Percentiles rank a stretch among this genome's conserved stretches.
Conservation (phyloP, 2,329 filamentous ascomycete genomes). For the Ophiostoma angusticollis region DNA sequence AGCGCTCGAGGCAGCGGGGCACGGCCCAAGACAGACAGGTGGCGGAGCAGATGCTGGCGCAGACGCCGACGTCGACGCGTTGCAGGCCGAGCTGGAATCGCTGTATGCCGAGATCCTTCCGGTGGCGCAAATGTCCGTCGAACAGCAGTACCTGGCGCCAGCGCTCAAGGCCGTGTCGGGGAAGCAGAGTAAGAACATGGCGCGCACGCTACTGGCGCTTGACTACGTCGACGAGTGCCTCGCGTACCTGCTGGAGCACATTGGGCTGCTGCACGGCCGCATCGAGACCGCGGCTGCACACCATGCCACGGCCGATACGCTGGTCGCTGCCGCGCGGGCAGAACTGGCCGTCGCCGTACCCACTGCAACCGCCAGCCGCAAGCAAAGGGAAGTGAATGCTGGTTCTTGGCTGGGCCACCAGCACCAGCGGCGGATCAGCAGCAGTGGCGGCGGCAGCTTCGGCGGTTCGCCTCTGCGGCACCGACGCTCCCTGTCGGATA, state of each 20-base stretch:
- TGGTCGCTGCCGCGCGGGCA: conserved; percentile 30
- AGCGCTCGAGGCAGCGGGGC: conserved; percentile 20
- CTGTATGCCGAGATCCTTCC: conserved; percentile 57
- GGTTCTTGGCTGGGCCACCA: too few species aligned
- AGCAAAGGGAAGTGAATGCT: too few species aligned
- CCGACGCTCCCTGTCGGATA: conserved; percentile 9
- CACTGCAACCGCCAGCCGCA: conserved; percentile 1
- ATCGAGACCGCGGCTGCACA: conserved; percentile 34
- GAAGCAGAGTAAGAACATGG: conserved; percentile 30
- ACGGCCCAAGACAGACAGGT: conserved; percentile 14
- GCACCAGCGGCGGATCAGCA: conserved; percentile 15
- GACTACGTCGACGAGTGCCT: conserved; percentile 42
- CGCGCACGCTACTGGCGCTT: conserved; percentile 33
- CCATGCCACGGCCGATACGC: conserved; percentile 24
- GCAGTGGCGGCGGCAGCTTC: too few species aligned
- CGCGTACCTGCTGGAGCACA: conserved; percentile 36
- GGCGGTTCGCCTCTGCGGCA: conserved; percentile 24
- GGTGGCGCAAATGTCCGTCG: conserved; percentile 57
- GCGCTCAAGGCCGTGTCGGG: conserved; percentile 35
- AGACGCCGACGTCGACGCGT: conserved; percentile 33
- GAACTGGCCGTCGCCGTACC: conserved; percentile 26
- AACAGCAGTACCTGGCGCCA: conserved; percentile 53
- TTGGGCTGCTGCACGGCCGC: conserved; percentile 27
- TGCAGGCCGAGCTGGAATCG: conserved; percentile 55
- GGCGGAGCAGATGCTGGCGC: conserved; percentile 22